These are phyloP conservation scores for Apiospora koreana DNA, from an alignment of 2,329 filamentous ascomycete genomes.

Conservation along the genomic window DNA sequence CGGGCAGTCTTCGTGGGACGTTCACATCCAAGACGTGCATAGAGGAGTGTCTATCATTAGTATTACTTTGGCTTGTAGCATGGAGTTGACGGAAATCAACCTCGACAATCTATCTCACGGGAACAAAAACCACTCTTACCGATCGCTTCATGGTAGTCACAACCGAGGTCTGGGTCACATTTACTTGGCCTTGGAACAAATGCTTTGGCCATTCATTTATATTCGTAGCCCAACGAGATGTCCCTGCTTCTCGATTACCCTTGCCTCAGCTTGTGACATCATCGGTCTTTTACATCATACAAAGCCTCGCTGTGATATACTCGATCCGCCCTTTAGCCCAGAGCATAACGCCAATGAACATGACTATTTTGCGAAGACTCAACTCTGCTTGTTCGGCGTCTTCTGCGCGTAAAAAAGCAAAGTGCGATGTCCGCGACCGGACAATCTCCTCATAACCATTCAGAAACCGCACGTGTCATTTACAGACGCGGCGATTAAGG, in stretches of 20 bases:
- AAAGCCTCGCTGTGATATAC: not conserved
- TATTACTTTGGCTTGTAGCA: not conserved
- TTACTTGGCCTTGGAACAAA: not conserved
- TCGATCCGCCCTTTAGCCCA: not conserved
- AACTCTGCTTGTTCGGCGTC: slow-evolving; percentile 1
- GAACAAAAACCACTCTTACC: not conserved
- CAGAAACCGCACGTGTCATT: not conserved
- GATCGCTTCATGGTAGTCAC: not conserved
- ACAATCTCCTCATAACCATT: not conserved
- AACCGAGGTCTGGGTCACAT: not conserved
- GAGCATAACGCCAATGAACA: not conserved
- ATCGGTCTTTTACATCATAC: not conserved
- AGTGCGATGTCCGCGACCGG: not conserved
- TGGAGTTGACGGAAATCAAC: not conserved
- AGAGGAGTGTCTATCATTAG: not conserved
- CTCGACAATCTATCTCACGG: not conserved
- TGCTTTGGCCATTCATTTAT: not conserved
- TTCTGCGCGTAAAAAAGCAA: not conserved
- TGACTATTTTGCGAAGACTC: not conserved
- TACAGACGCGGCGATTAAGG: not conserved
- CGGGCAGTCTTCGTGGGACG: not conserved
- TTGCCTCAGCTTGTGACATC: not conserved
- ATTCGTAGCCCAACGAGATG: not conserved
- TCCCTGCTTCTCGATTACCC: not conserved
- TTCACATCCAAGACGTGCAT: not conserved